phyloP scores from a whole-genome alignment of 1,139 yeast genomes.

The Suhomyces taliae region DNA sequence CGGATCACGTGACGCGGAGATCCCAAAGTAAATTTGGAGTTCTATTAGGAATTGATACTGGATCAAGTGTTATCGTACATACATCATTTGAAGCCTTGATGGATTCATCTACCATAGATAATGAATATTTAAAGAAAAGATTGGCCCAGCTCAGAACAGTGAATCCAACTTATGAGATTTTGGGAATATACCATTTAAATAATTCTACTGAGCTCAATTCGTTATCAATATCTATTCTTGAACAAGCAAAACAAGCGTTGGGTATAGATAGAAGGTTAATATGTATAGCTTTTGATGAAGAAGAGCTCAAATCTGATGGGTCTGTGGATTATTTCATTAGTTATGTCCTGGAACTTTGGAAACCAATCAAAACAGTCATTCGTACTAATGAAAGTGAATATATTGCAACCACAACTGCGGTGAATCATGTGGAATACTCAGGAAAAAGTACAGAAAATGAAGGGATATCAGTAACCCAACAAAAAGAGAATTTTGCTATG shows the following conservation, averaged over 20 bases:
- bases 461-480: constrained; percentile 12
- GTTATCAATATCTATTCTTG: constrained; percentile 10
- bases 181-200: constrained; percentile 32
- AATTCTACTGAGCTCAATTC: constrained; percentile 8
- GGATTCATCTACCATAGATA: constrained; percentile 18
- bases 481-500: constrained; percentile 16
- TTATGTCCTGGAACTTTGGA: constrained; percentile 1
- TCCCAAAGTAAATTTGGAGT: constrained; percentile 24
- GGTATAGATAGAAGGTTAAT: neutral
- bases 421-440: constrained; percentile 24
- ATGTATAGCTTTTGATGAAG: constrained; percentile 9
- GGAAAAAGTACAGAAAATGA: constrained; percentile 7
- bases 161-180: constrained; percentile 25
- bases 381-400: constrained; percentile 25
- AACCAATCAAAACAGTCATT: constrained; percentile 15
- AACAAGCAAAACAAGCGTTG: constrained; percentile 5
- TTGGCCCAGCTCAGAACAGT: constrained; percentile 29
- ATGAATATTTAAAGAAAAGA: constrained; percentile 25
- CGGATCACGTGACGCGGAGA: constrained; percentile 25
- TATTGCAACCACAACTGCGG: constrained; percentile 29
- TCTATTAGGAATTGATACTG: constrained; percentile 25
- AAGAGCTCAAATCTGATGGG: constrained; percentile 5
- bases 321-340: constrained; percentile 5
- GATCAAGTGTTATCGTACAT: constrained; percentile 14
- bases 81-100: constrained; percentile 27